Evolutionary conservation across 169 alveolate species (phyloP), one percentile per base, ranked within the genome.

Genomic region (Babesia ovis): DNA sequence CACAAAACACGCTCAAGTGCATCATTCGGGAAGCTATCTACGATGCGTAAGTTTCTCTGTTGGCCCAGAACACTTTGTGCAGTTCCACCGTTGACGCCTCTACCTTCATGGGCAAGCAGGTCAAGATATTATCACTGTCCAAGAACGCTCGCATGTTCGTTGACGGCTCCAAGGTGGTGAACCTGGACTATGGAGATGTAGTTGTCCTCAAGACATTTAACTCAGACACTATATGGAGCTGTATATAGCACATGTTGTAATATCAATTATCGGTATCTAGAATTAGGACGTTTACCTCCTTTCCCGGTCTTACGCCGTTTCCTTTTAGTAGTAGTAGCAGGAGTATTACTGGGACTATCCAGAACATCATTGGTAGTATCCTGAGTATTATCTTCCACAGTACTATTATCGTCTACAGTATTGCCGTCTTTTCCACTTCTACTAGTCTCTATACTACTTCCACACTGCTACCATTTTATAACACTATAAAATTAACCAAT

Each of bases 21-120:
- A 75, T 89, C n/a, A 81, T 89, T 8, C 72, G 92, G 25, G 93
- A 89, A 35, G 85, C 82, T 16, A 85, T 89, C 16, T 62, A 71
- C 46, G 77, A 83, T 50, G 70, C 58, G 85, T 72, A 46, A 73
- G 88, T 68, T 25, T 31, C 20, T 5, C 18, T 18, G 31, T 58
- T 16, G n/a, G 2, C 43, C 11, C 22, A 18, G 25, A 50, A 14
- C 4, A 48, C 3, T n/a, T 1, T 1, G 14, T 45, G 27, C 68
- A 51, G 74, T 3, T 61, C 62, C 20, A 74, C 67, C 16, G 89
- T 61, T n/a, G 86, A 71, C 27, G 31, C 46, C 22, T 58, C 66
- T 25, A 48, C 68, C 6, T 81, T 57, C 41, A 81, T 35, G 43
- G 82, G 85, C 23, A 22, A 54, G 23, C 70, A 71, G 51, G 81